Conservation (phyloP, 225 moss, liverwort and hornwort species). For the Asterella californica region DNA sequence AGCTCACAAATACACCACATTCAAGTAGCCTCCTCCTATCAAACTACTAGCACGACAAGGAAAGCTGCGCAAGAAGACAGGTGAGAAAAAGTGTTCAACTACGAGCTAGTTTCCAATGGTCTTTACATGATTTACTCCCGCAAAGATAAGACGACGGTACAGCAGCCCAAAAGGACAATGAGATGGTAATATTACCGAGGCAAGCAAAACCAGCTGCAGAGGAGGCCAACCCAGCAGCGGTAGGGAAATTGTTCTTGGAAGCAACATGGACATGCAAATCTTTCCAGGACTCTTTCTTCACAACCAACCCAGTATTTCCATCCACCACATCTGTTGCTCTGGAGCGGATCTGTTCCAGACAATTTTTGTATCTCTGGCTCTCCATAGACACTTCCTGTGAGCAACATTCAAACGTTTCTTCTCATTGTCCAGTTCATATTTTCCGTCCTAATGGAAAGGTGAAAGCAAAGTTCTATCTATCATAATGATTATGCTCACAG, state of each 20-base stretch:
- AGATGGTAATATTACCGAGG: slow-evolving; percentile 51
- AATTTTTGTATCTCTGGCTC: slow-evolving; percentile 85
- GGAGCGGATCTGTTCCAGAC: slow-evolving; percentile 82
- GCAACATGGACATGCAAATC: slow-evolving; percentile 73
- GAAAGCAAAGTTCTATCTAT: background rate
- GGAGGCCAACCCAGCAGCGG: slow-evolving; percentile 94
- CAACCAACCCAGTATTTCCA: slow-evolving; percentile 54
- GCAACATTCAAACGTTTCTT: background rate
- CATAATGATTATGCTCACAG: background rate
- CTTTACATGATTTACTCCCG: background rate
- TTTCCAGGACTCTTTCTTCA: slow-evolving; percentile 75
- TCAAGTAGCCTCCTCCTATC: background rate
- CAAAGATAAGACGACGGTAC: background rate
- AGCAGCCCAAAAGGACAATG: background rate
- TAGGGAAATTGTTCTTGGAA: slow-evolving; percentile 95
- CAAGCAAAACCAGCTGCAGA: slow-evolving; percentile 99
- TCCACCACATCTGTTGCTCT: slow-evolving; percentile 79
- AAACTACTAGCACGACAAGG: background rate
- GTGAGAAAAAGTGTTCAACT: background rate
- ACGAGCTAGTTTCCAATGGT: background rate
- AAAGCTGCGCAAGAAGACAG: background rate
- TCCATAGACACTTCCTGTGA: slow-evolving; percentile 91
- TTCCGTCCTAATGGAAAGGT: background rate
- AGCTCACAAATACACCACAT: too few relatives aligned
- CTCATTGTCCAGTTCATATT: background rate